A percentile compares a stretch with the other conserved stretches of the same genome.
These are phyloP conservation scores for Citrus trifoliata DNA, from an alignment of 345 rosid species.

Conservation along the genomic window DNA sequence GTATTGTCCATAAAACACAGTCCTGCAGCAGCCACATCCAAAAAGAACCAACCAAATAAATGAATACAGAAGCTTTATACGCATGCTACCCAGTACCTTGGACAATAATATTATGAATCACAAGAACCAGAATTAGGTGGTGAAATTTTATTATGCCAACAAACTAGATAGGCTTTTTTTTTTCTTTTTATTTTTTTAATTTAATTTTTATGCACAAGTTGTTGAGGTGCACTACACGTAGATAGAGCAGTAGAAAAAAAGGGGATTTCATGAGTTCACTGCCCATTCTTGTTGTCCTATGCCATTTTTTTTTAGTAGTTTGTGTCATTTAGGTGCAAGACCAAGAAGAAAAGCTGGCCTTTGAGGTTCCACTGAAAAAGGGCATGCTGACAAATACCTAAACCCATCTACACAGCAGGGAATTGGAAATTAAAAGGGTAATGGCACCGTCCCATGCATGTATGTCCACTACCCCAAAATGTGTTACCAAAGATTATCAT, in stretches of 20 bases:
- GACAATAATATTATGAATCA: background rate
- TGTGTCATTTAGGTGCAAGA: background rate
- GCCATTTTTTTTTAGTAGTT: too few relatives aligned
- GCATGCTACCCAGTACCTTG: background rate
- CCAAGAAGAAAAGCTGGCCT: slow-evolving; percentile 1
- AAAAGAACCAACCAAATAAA: slow-evolving; percentile 6
- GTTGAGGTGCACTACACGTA: slow-evolving; percentile 38
- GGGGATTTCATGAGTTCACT: background rate
- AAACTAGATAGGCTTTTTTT: too few relatives aligned
- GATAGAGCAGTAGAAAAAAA: slow-evolving; percentile 20
- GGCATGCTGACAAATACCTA: slow-evolving; percentile 12
- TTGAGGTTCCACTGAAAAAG: slow-evolving; percentile 6
- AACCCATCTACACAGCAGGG: background rate
- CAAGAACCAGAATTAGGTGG: background rate
- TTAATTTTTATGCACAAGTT: background rate
- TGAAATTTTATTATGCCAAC: background rate
- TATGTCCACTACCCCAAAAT: slow-evolving; percentile 2
- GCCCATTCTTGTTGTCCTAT: background rate
- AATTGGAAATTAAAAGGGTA: background rate
- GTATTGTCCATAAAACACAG: slow-evolving; percentile 95
- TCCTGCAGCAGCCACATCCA: slow-evolving; percentile 47
- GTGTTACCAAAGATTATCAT: background rate
- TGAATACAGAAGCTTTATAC: background rate
- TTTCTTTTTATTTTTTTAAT: background rate
- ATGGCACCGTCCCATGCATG: slow-evolving; percentile 17